Conservation (phyloP, 2,329 filamentous ascomycete genomes). For the Penicillium sp. region DNA sequence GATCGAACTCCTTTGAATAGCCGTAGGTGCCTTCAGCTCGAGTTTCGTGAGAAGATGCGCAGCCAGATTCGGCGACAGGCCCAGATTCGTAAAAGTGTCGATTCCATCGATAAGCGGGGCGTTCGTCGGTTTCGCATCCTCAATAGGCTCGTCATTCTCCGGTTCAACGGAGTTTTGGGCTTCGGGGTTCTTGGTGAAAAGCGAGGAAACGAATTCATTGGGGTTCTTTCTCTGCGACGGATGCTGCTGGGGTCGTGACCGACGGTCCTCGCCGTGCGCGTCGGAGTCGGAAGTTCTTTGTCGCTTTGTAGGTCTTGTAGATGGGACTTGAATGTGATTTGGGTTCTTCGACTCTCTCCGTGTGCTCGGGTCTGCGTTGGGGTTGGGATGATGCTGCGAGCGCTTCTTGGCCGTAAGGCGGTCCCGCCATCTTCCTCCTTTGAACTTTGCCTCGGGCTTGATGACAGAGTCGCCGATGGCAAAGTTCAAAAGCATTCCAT, state of each 20-base stretch:
- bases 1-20: slow-evolving; percentile 89
- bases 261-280: slow-evolving; percentile 11
- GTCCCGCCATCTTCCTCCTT: slow-evolving; percentile 91
- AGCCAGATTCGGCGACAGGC: slow-evolving; percentile 76
- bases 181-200: slow-evolving; percentile 86
- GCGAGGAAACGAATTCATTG: slow-evolving; percentile 75
- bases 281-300: slow-evolving; percentile 38
- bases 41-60: slow-evolving; percentile 82
- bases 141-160: slow-evolving; percentile 41
- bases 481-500: slow-evolving; percentile 94
- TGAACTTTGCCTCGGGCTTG: slow-evolving; percentile 63
- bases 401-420: slow-evolving; percentile 75
- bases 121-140: slow-evolving; percentile 71
- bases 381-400: slow-evolving; percentile 49
- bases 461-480: slow-evolving; percentile 68
- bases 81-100: slow-evolving; percentile 81
- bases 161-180: slow-evolving; percentile 57
- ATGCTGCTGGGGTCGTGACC: slow-evolving; percentile 26
- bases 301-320: slow-evolving; percentile 39
- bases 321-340: slow-evolving; percentile 34
- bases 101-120: slow-evolving; percentile 81
- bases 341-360: slow-evolving; percentile 29
- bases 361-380: slow-evolving; percentile 11
- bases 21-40: slow-evolving; percentile 83
- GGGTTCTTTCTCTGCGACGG: slow-evolving; percentile 41